Conservation (phyloP, 2,329 filamentous ascomycete species). For the Taxawa tesnikishii region DNA sequence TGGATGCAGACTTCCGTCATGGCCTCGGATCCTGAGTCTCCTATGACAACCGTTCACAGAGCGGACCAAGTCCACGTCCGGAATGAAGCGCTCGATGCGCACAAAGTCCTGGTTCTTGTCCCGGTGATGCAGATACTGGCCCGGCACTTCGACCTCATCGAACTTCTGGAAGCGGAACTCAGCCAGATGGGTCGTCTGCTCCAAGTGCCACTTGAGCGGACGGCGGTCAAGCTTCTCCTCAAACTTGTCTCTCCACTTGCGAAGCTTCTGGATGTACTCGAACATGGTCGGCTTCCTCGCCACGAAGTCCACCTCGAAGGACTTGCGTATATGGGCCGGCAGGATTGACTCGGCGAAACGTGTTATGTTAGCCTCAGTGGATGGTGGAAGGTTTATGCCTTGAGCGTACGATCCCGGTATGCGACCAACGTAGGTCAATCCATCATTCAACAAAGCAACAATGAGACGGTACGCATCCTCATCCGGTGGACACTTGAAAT, state of each 20-base stretch:
- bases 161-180: slow-evolving; percentile 98
- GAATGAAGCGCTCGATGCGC: slow-evolving; percentile 90
- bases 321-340: slow-evolving; percentile 85
- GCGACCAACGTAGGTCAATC: slow-evolving; percentile 79
- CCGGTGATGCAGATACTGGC: slow-evolving; percentile 92
- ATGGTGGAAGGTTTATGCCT: slow-evolving; percentile 77
- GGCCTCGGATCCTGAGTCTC: slow-evolving; percentile 87
- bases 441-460: slow-evolving; percentile 93
- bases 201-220: slow-evolving; percentile 59
- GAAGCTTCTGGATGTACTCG: slow-evolving; percentile 94
- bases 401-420: slow-evolving; percentile 77
- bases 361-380: slow-evolving; percentile 93
- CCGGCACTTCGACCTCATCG: slow-evolving; percentile 94
- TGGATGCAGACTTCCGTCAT: slow-evolving; percentile 92
- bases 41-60: slow-evolving; percentile 86
- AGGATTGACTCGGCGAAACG: slow-evolving; percentile 94
- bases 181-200: slow-evolving; percentile 78
- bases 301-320: slow-evolving; percentile 97
- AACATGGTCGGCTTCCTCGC: slow-evolving; percentile 91
- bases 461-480: slow-evolving; percentile 96
- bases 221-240: slow-evolving; percentile 93
- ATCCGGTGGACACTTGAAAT: slow-evolving; percentile 97
- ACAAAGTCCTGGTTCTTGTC: slow-evolving; percentile 99
- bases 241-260: slow-evolving; percentile 93
- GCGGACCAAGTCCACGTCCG: slow-evolving; percentile 84